Evolutionary conservation across 2,329 filamentous ascomycete species (phyloP).

Genomic region (Aspergillus sp.): DNA sequence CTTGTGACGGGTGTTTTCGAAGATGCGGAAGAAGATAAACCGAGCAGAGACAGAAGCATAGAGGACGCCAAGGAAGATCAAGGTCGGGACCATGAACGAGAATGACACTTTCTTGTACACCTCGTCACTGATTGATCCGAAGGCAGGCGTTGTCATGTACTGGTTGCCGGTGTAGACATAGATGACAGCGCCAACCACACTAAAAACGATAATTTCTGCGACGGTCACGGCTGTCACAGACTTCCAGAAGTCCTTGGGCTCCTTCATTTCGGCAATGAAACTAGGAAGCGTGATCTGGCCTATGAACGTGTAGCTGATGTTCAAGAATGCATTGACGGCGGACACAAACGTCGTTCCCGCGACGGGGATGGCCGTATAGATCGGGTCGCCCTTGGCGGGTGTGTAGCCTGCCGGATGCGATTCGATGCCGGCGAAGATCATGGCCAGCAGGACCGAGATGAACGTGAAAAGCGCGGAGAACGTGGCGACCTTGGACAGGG

Average conservation of each 20-base stretch:
- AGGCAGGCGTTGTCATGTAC: constrained; percentile 81
- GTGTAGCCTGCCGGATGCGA: constrained; percentile 63
- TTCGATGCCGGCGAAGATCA: constrained; percentile 74
- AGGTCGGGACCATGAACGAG: constrained; percentile 90
- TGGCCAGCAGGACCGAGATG: constrained; percentile 75
- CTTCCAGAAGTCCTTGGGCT: constrained; percentile 78
- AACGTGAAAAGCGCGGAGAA: constrained; percentile 83
- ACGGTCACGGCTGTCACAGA: constrained; percentile 87
- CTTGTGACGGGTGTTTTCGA: constrained; percentile 72
- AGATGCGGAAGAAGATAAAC: constrained; percentile 87
- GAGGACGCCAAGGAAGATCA: constrained; percentile 84
- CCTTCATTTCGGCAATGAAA: constrained; percentile 91
- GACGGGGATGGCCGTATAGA: constrained; percentile 62
- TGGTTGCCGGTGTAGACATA: constrained; percentile 86
- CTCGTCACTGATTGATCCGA: constrained; percentile 69
- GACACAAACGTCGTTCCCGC: constrained; percentile 70
- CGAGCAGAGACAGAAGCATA: constrained; percentile 86
- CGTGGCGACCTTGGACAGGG: constrained; percentile 71
- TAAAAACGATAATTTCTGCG: constrained; percentile 79
- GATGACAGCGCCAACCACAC: constrained; percentile 69
- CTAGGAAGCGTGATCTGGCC: constrained; percentile 89
- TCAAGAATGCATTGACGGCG: constrained; percentile 82
- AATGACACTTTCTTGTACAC: constrained; percentile 82
- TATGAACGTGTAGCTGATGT: constrained; percentile 95
- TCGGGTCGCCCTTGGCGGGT: constrained; percentile 54